Conservation (phyloP, 2,329 filamentous ascomycete genomes). For the Fusarium algeriense region DNA sequence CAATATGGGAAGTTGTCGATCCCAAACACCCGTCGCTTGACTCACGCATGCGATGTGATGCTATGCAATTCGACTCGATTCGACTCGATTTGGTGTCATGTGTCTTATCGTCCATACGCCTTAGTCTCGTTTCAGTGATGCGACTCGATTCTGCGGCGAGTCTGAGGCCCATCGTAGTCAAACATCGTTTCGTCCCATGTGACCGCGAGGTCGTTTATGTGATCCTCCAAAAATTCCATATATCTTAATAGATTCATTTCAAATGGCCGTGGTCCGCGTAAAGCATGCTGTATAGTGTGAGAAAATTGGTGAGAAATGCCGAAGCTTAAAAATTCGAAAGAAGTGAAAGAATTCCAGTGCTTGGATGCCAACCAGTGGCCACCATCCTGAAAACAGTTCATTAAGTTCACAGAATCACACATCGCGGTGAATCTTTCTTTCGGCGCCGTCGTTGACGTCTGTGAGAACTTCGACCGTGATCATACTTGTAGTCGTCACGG, state of each 20-base stretch:
- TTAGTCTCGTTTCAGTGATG: slow-evolving; percentile 21
- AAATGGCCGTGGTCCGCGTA: slow-evolving; percentile 25
- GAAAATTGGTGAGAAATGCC: slow-evolving; percentile 2
- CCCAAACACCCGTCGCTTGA: slow-evolving; percentile 1
- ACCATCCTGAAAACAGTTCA: slow-evolving; percentile 5
- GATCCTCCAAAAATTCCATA: slow-evolving; percentile 19
- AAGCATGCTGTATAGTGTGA: slow-evolving; percentile 22
- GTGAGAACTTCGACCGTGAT: slow-evolving; percentile 46
- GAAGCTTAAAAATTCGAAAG: slow-evolving; percentile 19
- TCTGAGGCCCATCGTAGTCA: slow-evolving; percentile 13
- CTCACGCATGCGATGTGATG: slow-evolving; percentile 17
- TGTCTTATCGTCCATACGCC: slow-evolving; percentile 28
- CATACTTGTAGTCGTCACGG: slow-evolving; percentile 59
- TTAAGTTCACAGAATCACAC: slow-evolving; percentile 57
- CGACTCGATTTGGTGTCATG: slow-evolving; percentile 9
- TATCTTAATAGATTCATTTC: slow-evolving; percentile 19
- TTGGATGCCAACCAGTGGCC: slow-evolving; percentile 38
- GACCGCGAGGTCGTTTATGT: slow-evolving; percentile 39
- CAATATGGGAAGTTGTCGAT: slow-evolving; percentile 20
- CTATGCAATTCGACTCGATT: background rate
- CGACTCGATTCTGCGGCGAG: slow-evolving; percentile 8
- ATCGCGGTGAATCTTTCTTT: slow-evolving; percentile 55
- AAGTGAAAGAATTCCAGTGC: slow-evolving; percentile 19
- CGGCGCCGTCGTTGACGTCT: slow-evolving; percentile 49
- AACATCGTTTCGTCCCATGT: slow-evolving; percentile 30